Evolutionary conservation across 495 filamentous ascomycete genomes (phyloP), one percentile per base, ranked within the genome.

Genomic region (Penicillium riverlandense): DNA sequence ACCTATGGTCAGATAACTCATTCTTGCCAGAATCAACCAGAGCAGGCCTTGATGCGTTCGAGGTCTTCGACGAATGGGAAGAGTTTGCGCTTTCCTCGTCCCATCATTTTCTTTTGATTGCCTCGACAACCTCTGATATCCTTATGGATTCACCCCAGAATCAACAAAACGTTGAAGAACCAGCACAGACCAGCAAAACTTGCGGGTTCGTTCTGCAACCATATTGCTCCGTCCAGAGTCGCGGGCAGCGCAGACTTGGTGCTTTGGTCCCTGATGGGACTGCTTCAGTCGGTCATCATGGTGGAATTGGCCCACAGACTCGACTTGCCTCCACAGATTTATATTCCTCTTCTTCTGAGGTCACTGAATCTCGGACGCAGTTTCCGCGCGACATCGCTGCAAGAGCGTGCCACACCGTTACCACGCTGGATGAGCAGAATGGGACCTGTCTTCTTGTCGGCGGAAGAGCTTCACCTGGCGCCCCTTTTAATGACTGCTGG

Each of bases 11-110:
- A 11, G 75, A 83, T 45, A 64, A 78, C 3, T 63, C 61, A 8
- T 85, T 86, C 50, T 53, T 94, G 12, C 64, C 68, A 3, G 52
- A 70, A 2, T 65, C 68, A 1, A 72, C 84, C 37, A 72, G 83
- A 42, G 60, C 50, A 11, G 52, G 55, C 16, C 62, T 95, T 15
- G 84, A 95, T 45, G 54, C 56, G 1, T 59, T 85, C 28, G 90
- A 96, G 58, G 80, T 83, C 13, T 96, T 96, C 59, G 90, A 96
- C 62, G 90, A 96, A 65, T 96, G 88, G 88, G 90, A 96, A 63
- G 90, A 96, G 49, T 88, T 95, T 58, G 86, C 85, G 10, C 66
- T 96, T 5, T 96, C 92, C 60, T 82, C 74, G 6, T 78, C 80
- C 39, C 90, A 95, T 65, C 95, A 95, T 65, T 91, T 90, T 50